Evolutionary conservation across 768 basidiomycete species (phyloP), one percentile per base, ranked within the genome.

Genomic region (Pleurotus giganteus): DNA sequence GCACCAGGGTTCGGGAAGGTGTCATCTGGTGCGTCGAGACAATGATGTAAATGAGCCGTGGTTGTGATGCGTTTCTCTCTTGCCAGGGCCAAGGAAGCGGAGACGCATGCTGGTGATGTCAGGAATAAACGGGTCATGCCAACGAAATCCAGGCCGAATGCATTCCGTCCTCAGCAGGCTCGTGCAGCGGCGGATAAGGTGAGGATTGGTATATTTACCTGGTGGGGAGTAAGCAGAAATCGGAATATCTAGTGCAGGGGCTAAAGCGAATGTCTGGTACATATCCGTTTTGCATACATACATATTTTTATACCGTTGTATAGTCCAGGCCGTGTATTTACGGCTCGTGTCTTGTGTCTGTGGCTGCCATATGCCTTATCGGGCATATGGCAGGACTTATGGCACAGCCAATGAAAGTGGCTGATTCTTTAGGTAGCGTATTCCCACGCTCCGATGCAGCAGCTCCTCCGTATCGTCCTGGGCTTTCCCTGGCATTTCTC

Each of bases 41-140:
- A n/a, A 47, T 21, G n/a, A 32, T 37, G 19, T 51, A 8, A 17
- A 13, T 21, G 13, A 19, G n/a, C 19, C 32, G 7, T 8, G n/a
- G 32, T 51, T 15, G 23, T 36, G 49, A 51, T 24, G 34, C 34
- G n/a, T 34, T 51, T 51, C 2, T 41, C 12, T 11, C 19, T 41
- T 41, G 34, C 13, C 34, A 51, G 49, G 49, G 49, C 49, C n/a
- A 51, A 51, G 32, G 49, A 51, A 51, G 31, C 49, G 4, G 49
- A 51, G 26, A 13, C n/a, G 15, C 49, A 37, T 21, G 21, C 21
- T 19, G 49, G 21, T 24, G 49, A 51, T 15, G 49, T 51, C 8
- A 34, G 49, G 49, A 51, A 26, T n/a, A 51, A 37, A 34, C 49
- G 49, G n/a, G 15, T 32, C 1, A 37, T 51, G 9, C 19, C 49